A percentile compares a stretch with the other conserved stretches of the same genome.
These are phyloP conservation scores for Ruellia speciosa DNA, from an alignment of 305 asterid species.

Conservation along the genomic window DNA sequence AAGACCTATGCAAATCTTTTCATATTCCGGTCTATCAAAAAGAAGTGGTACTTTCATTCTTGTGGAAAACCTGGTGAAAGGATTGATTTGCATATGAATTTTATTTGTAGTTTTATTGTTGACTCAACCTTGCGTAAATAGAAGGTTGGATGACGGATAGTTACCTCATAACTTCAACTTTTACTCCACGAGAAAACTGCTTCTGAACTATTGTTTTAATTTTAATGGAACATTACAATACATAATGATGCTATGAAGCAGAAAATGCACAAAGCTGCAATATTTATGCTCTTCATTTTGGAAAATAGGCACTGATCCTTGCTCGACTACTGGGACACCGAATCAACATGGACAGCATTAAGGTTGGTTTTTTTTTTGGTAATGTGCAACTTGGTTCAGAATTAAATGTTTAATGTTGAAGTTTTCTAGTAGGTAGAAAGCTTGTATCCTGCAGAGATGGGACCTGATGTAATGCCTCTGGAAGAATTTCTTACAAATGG, in stretches of 20 bases:
- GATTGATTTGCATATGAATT: too few relatives aligned
- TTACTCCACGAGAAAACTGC: too few relatives aligned
- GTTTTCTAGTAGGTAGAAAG: slow-evolving; percentile 57
- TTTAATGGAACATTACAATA: too few relatives aligned
- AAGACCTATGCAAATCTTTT: slow-evolving; percentile 1
- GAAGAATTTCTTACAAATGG: slow-evolving; percentile 66
- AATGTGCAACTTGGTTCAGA: slow-evolving; percentile 16
- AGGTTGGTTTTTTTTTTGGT: slow-evolving; percentile 36
- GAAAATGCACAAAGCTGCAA: background rate
- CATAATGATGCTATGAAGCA: slow-evolving; percentile 4
- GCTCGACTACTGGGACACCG: slow-evolving; percentile 84
- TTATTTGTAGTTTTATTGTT: too few relatives aligned
- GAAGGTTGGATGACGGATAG: too few relatives aligned
- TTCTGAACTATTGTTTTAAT: too few relatives aligned
- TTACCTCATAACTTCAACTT: background rate
- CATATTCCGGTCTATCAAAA: slow-evolving; percentile 9
- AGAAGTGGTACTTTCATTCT: slow-evolving; percentile 10
- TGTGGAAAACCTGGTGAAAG: background rate
- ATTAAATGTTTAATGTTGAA: slow-evolving; percentile 12
- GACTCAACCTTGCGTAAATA: too few relatives aligned
- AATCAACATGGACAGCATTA: slow-evolving; percentile 54
- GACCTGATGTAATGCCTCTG: slow-evolving; percentile 60
- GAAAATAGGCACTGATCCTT: slow-evolving; percentile 70
- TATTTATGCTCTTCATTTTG: slow-evolving; percentile 10
- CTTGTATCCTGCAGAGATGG: slow-evolving; percentile 79